Conservation (phyloP, 495 filamentous ascomycete genomes). For the Copromyces sp. region DNA sequence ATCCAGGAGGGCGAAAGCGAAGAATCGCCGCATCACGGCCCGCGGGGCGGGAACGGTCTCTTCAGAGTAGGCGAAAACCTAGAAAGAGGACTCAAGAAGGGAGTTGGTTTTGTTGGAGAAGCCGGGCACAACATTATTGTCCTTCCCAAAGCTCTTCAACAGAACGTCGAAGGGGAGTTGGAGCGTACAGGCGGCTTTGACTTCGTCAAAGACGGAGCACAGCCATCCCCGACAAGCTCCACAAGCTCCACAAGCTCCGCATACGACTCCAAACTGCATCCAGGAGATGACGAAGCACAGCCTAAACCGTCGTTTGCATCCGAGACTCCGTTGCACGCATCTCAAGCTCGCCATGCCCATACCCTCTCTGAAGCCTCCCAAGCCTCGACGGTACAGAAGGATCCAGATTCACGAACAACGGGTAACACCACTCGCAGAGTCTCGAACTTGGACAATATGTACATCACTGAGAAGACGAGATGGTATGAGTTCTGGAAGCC, state of each 20-base stretch:
- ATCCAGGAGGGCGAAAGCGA: constrained; percentile 22
- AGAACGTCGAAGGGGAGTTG: constrained; percentile 50
- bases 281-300: constrained; percentile 13
- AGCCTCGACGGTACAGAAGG: constrained; percentile 21
- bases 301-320: constrained; percentile 25
- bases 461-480: constrained; percentile 27
- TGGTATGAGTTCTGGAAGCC: constrained; percentile 49
- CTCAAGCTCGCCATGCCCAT: constrained; percentile 21
- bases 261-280: neutral
- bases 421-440: constrained; percentile 37
- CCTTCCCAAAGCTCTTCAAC: constrained; percentile 39
- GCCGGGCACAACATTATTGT: constrained; percentile 11
- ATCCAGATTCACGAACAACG: constrained; percentile 17
- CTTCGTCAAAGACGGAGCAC: constrained; percentile 17
- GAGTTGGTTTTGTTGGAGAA: constrained; percentile 35
- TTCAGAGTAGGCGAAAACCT: constrained; percentile 28
- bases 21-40: constrained; percentile 6
- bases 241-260: constrained; percentile 19
- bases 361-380: constrained; percentile 26
- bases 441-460: constrained; percentile 34
- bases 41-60: constrained; percentile 19
- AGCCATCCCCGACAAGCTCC: constrained; percentile 13
- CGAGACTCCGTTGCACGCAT: constrained; percentile 16
- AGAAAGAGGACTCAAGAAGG: constrained; percentile 29
- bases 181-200: constrained; percentile 47